Base-by-base conservation (phyloP, 306 rosid species). In the Luffa acutangula region DNA sequence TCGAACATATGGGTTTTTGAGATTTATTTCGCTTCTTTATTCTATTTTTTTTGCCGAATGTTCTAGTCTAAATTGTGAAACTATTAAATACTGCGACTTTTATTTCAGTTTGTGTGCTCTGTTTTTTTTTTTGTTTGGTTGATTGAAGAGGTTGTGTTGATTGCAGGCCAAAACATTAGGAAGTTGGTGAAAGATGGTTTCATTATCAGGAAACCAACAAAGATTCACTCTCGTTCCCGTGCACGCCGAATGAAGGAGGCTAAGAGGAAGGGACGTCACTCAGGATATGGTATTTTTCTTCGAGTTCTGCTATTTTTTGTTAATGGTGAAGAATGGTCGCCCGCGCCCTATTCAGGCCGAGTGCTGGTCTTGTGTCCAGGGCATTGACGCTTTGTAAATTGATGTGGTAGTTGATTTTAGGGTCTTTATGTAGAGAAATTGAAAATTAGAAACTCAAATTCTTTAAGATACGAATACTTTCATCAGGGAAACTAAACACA, bases 141-240 rank as follows among this genome's bases (percentile, higher is more conserved):
- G 36, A 45, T 46, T 45, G 5, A 25, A 5, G n/a, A 6, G 33
- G 11, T 12, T 71, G 0, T 82, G 48, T 34, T 12, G 6, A 75
- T n/a, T 84, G 81, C 89, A 95, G 98, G 98, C 74, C 98, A 92
- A 82, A 92, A 92, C 86, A 88, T 95, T 0, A 87, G 98, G 85
- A 95, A 92, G 91, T 82, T 95, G 89, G 97, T 95, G 18, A 95
- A 95, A 88, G 98, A 95, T 89, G 98, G 98, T 1, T 95, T 95
- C 83, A 90, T 95, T 25, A 92, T 95, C 86, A 86, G 98, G 87
- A 95, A 95, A 81, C 98, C 98, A 36, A 95, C 97, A 10, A 95
- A 95, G 89, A 95, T 95, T 66, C 98, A 95, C 81, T 95, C 97
- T 0, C 90, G 98, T 4, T 95, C 98, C 48, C 98, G 97, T 49